Base-by-base conservation (phyloP, 1,284 basidiomycete species). In the Ustilago vetiveriae region DNA sequence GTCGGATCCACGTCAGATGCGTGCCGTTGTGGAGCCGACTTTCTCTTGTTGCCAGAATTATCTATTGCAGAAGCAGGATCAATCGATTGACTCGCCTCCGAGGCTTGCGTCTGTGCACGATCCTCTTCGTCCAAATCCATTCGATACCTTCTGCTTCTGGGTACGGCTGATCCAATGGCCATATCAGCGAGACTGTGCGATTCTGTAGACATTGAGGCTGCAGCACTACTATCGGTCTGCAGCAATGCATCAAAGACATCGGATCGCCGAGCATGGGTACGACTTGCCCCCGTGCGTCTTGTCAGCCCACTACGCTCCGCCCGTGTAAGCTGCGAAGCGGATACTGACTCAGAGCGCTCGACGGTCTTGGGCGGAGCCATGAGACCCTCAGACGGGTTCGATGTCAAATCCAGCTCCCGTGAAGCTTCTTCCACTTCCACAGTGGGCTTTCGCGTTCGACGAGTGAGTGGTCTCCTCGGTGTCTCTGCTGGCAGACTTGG, bases 61-160 rank as follows among this genome's bases (percentile, higher is more conserved):
- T 27, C 32, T 16, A 32, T 14, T 48, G 50, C 0, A 40, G 11
- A 4, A 5, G 40, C 32, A 49, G 48, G 13, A 51, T 42, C 17
- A 52, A 43, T 29, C 42, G 13, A 35, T 21, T 4, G 57, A 41
- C 30, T 67, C 40, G 27, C 36, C 17, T 21, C 36, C 4, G 36
- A 7, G 9, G 19, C n/a, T 21, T 37, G 36, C 6, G 17, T 50
- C 24, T 60, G 43, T 0, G 41, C 64, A 11, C 59, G 41, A 26
- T 74, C 72, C 19, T 71, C 56, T 24, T 72, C 65, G 16, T 74
- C 72, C 40, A 74, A 43, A 26, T 72, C 54, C 69, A 69, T 67
- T 9, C 72, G 42, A 23, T 57, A 74, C 3, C 62, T 49, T 36
- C 63, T 44, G 40, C 69, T 72, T 14, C 43, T 41, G 3, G 64